Base-by-base conservation (phyloP, 1,139 yeast genomes). In the Komagataea norvegica region DNA sequence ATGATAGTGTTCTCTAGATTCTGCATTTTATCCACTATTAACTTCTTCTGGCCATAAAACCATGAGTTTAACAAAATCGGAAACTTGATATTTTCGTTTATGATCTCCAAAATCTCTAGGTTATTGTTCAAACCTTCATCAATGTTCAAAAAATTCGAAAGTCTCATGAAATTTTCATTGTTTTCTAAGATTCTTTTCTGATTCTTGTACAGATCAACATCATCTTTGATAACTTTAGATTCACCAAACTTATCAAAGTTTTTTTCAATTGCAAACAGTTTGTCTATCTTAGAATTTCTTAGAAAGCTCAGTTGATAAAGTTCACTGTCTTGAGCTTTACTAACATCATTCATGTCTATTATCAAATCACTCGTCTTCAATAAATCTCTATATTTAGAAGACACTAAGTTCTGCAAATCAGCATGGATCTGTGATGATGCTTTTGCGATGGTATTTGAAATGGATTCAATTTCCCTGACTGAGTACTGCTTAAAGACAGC, bases 91-190 rank as follows among this genome's bases (percentile, higher is more conserved):
- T 37, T 37, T 11, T 18, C 4, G 9, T 19, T 14, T 8, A 37
- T 24, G 5, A 20, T 15, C n/a, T 26, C 29, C 15, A 37, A 22
- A 15, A 37, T 33, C 5, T 29, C 37, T 20, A 33, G n/a, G 24
- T 33, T 33, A 30, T 33, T 18, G 15, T 16, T 15, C 25, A 22
- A 10, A 15, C n/a, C 11, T 22, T 37, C 41, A 27, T 33, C 34
- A 27, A 37, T 37, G 18, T 30, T 34, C 25, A 37, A 16, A 14
- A 37, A 37, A 27, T 30, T 33, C 3, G 34, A 37, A 17, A 37
- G 23, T 19, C 27, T 33, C 16, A 37, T 19, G 10, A 37, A 37
- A 10, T 33, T 28, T 11, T 27, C 28, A 19, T 33, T 33, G 6
- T 30, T 37, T 8, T 22, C 5, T 3, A 33, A 14, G 2, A 37